Base-by-base conservation (phyloP, 1,139 yeast genomes). In the Nakaseomyces delphensis region DNA sequence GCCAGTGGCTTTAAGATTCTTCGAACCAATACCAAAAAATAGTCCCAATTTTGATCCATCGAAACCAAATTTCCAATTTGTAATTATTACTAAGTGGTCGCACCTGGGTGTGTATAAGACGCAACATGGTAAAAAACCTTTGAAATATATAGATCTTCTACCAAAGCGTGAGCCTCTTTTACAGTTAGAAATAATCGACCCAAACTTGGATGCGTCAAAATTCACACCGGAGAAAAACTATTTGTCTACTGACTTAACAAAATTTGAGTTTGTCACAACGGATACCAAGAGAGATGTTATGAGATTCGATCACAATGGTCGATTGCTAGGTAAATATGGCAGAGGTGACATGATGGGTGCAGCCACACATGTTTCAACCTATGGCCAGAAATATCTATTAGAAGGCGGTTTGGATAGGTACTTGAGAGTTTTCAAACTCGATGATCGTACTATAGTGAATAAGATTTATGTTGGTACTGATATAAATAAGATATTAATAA, bases 381-480 rank as follows among this genome's bases (percentile, higher is more conserved):
- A 46, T 11, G 38, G 54, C 3, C 45, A 49, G 43, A 47, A 50
- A 39, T 56, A 56, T 40, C 45, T 79, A 8, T 71, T 74, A 2
- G 71, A 86, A 20, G 96, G 95, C 35, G 95, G 96, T 0, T 70
- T 87, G 30, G 97, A 89, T 59, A 71, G 96, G 56, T 89, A 86
- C 59, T 70, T 86, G 35, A 72, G 96, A 45, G 84, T 84, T 2
- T 89, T 75, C 61, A 81, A 84, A 48, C 58, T 77, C 6, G 65
- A 64, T 2, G 62, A 76, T 0, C 69, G 94, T 42, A 74, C 75
- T 39, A 67, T 76, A 41, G 63, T 80, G 14, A 86, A 78, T 9
- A 86, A 85, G 56, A 82, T 85, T 10, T 89, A 76, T 54, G 58
- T 81, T 29, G 94, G 94, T 3, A 76, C 85, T 3, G 86, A 83